Percentiles rank a stretch among this genome's conserved stretches.
Conservation (phyloP, 2,329 filamentous ascomycete genomes). For the Trichothecium roseum region DNA sequence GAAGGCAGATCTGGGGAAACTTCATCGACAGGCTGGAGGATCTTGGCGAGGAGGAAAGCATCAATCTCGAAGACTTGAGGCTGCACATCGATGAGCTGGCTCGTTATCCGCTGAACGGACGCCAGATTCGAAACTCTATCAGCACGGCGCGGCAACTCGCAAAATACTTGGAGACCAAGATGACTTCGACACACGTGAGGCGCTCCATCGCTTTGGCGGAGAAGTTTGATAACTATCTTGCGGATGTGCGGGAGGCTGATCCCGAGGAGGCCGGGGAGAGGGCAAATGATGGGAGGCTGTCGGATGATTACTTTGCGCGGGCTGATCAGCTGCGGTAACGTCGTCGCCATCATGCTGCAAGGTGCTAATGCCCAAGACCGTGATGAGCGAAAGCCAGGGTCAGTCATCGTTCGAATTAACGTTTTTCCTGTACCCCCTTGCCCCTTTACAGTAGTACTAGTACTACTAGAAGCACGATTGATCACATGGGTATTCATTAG, state of each 20-base stretch:
- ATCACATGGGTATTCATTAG: no score
- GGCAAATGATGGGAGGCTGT: no score
- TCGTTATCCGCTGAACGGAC: constrained; percentile 24
- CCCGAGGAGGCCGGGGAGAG: no score
- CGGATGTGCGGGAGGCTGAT: not conserved
- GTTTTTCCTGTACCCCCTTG: no score
- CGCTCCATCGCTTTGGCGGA: not conserved
- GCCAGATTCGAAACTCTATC: constrained; percentile 29
- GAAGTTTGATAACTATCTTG: not conserved
- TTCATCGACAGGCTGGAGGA: constrained; percentile 12
- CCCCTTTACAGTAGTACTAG: no score
- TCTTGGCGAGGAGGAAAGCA: not conserved
- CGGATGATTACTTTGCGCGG: no score
- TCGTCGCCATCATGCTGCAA: no score
- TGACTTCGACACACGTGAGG: not conserved
- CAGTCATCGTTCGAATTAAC: no score
- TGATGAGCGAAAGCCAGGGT: no score
- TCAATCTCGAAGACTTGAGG: constrained; percentile 10
- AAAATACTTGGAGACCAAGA: not conserved
- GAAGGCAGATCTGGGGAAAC: constrained; percentile 18
- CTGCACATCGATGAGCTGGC: constrained; percentile 17
- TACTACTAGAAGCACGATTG: no score
- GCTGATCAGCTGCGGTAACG: no score
- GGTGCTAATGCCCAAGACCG: no score
- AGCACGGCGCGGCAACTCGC: constrained; percentile 16